Percentiles rank a stretch among this genome's conserved stretches.
phyloP scores from a whole-genome alignment of 2,329 filamentous ascomycete species.

The Penicillium polonicum region DNA sequence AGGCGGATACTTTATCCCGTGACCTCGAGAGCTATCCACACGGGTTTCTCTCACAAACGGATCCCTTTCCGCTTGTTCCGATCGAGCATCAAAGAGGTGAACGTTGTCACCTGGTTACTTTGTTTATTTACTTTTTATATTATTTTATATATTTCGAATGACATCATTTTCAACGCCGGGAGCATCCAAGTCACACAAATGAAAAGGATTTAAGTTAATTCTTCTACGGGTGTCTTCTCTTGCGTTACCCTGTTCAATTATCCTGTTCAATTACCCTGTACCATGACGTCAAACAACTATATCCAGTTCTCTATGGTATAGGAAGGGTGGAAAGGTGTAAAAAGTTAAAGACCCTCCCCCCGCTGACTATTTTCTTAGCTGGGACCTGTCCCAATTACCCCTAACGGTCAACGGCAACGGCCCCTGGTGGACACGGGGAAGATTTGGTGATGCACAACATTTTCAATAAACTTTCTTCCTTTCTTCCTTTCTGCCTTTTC shows the following conservation, averaged over 20 bases:
- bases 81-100: conserved; percentile 2
- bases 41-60: neutral
- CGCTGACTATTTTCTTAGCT: too few relatives aligned
- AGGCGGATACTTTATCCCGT: conserved; percentile 2
- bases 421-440: conserved; percentile 17
- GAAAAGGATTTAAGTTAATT: neutral
- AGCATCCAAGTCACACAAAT: neutral
- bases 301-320: neutral
- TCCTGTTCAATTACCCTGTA: neutral
- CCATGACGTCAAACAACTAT: neutral
- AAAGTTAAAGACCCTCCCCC: too few relatives aligned
- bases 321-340: too few relatives aligned
- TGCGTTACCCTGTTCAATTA: neutral
- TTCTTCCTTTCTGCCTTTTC: neutral
- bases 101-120: neutral
- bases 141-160: neutral
- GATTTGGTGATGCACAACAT: conserved; percentile 22
- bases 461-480: conserved; percentile 4
- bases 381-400: neutral
- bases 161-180: neutral
- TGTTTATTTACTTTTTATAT: neutral
- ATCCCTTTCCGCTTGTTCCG: conserved; percentile 7
- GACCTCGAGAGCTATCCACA: conserved; percentile 2
- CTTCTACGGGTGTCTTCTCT: neutral
- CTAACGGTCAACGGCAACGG: conserved; percentile 24